A percentile compares a stretch with the other conserved stretches of the same genome.
These are phyloP conservation scores for Nakazawaea siamensis DNA, from an alignment of 805 yeast species.

Conservation along the genomic window DNA sequence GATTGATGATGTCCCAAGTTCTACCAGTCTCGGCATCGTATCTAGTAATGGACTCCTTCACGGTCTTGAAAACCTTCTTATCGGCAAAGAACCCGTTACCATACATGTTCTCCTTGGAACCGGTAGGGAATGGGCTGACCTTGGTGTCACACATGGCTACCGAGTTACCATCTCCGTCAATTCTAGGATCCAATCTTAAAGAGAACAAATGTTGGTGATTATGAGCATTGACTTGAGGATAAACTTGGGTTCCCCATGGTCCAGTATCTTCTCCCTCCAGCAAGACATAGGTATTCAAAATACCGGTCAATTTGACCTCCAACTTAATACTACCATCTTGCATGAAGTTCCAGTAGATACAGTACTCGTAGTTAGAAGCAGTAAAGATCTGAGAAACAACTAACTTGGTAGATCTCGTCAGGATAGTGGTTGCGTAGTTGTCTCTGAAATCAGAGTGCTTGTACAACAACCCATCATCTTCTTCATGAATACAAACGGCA, in stretches of 20 bases:
- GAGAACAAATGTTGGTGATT: constrained; percentile 68
- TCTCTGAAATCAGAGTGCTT: constrained; percentile 70
- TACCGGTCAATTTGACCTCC: constrained; percentile 63
- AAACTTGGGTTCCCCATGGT: constrained; percentile 63
- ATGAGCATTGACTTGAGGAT: constrained; percentile 63
- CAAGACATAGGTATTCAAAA: constrained; percentile 53
- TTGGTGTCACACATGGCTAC: constrained; percentile 51
- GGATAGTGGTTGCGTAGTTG: constrained; percentile 51
- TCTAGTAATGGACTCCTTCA: constrained; percentile 45
- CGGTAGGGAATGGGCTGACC: constrained; percentile 42
- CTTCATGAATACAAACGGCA: constrained; percentile 67
- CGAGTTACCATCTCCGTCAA: constrained; percentile 60
- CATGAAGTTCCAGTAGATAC: constrained; percentile 62
- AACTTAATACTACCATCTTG: constrained; percentile 67
- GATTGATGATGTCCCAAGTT: constrained; percentile 61
- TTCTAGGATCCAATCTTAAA: constrained; percentile 57
- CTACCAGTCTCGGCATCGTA: constrained; percentile 46
- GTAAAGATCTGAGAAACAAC: constrained; percentile 63
- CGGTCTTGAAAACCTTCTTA: constrained; percentile 48
- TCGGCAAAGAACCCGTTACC: constrained; percentile 58
- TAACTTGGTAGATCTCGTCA: constrained; percentile 54
- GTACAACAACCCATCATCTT: constrained; percentile 60
- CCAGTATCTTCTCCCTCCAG: constrained; percentile 47
- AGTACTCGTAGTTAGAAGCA: constrained; percentile 68
- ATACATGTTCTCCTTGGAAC: constrained; percentile 48